These are phyloP conservation scores for Bullera alba DNA, from an alignment of 768 basidiomycete species.

Conservation along the genomic window DNA sequence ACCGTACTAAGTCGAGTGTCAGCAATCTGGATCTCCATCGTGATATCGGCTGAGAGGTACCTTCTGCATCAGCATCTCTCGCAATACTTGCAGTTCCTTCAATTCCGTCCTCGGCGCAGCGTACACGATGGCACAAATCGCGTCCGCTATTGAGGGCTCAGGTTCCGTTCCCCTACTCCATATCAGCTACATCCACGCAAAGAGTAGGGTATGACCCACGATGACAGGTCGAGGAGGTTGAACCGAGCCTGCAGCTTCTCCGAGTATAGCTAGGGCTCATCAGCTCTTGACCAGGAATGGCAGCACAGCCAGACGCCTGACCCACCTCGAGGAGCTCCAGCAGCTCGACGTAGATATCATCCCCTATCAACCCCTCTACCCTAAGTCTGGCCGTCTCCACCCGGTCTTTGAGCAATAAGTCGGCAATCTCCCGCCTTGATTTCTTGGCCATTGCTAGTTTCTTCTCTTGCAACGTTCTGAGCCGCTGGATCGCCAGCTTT, in stretches of 20 bases:
- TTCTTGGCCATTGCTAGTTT: constrained; percentile 75
- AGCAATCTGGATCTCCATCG: too few relatives aligned
- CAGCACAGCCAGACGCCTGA: constrained; percentile 1
- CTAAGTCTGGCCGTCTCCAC: constrained; percentile 52
- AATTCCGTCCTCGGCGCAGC: constrained; percentile 86
- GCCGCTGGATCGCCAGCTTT: constrained; percentile 75
- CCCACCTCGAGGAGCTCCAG: constrained; percentile 72
- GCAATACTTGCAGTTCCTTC: constrained; percentile 81
- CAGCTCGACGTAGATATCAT: constrained; percentile 54
- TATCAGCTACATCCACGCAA: background rate
- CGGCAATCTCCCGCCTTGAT: constrained; percentile 48
- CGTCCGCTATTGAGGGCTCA: constrained; percentile 78
- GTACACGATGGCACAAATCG: constrained; percentile 77
- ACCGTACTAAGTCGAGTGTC: constrained; percentile 53
- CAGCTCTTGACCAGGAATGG: background rate
- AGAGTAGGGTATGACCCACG: constrained; percentile 50
- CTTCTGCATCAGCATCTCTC: constrained; percentile 93
- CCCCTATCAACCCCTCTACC: constrained; percentile 40
- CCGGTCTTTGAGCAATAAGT: constrained; percentile 40
- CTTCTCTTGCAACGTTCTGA: constrained; percentile 72
- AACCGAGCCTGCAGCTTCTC: constrained; percentile 91
- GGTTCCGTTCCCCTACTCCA: constrained; percentile 56
- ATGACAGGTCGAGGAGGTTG: constrained; percentile 72
- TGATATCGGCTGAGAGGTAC: too few relatives aligned
- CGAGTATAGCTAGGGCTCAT: constrained; percentile 59